Evolutionary conservation across 1,284 basidiomycete species (phyloP).

Genomic region (Ustilago vetiveriae): DNA sequence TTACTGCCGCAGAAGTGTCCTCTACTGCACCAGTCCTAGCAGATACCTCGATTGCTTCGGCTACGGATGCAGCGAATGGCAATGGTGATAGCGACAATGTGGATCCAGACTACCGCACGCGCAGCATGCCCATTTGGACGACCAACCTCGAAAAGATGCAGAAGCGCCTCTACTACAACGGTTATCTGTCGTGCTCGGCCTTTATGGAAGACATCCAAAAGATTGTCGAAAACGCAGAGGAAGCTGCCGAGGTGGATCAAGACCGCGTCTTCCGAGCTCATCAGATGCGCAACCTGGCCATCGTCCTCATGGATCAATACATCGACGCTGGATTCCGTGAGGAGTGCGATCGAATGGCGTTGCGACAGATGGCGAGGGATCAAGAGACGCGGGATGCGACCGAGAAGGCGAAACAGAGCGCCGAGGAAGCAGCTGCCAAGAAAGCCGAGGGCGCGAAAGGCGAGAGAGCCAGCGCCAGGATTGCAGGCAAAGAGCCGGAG

Average conservation of each 20-base stretch:
- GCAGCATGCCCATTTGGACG: conserved; percentile 62
- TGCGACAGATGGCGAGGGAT: conserved; percentile 76
- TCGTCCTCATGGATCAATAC: conserved; percentile 82
- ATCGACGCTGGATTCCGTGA: conserved; percentile 83
- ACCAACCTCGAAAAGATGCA: conserved; percentile 84
- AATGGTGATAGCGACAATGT: conserved; percentile 4
- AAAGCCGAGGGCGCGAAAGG: conserved; percentile 44
- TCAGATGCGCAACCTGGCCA: conserved; percentile 86
- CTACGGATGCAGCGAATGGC: conserved; percentile 6
- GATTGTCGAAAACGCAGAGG: conserved; percentile 86
- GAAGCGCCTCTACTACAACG: conserved; percentile 81
- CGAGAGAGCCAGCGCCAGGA: conserved; percentile 70
- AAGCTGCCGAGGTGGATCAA: conserved; percentile 73
- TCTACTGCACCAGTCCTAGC: conserved; percentile 1
- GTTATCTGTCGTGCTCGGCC: conserved; percentile 85
- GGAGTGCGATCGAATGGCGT: conserved; percentile 90
- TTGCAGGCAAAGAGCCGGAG: conserved; percentile 78
- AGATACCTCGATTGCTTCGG: conserved; percentile 14
- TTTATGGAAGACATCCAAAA: conserved; percentile 88
- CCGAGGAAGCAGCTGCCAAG: conserved; percentile 47
- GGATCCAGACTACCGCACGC: conserved; percentile 37
- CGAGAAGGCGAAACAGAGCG: conserved; percentile 69
- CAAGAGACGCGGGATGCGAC: conserved; percentile 70
- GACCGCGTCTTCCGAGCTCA: conserved; percentile 82
- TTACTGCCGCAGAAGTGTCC: not conserved